Conservation (phyloP, 352 stramenopile species). For the Globisporangium polare region DNA sequence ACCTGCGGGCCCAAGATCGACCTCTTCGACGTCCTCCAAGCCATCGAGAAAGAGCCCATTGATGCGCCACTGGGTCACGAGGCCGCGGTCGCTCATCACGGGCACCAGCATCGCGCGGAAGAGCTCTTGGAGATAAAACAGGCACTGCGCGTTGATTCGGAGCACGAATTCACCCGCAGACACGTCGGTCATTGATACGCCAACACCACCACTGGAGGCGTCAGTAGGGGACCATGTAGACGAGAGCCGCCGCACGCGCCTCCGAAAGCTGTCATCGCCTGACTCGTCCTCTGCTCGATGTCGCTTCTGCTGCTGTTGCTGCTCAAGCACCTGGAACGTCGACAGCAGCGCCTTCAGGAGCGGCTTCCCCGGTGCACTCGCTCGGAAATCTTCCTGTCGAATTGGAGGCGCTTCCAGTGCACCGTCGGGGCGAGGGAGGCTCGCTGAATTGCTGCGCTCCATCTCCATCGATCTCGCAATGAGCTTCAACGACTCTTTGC, state of each 20-base stretch:
- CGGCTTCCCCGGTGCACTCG: constrained; percentile 13
- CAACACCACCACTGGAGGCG: neutral
- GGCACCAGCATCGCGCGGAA: constrained; percentile 20
- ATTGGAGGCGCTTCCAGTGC: neutral
- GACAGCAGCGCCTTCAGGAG: constrained; percentile 14
- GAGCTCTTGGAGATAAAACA: constrained; percentile 20
- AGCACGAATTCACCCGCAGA: constrained; percentile 8
- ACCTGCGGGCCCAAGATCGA: constrained; percentile 11
- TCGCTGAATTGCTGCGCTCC: neutral
- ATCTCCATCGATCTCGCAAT: neutral
- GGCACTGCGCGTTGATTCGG: constrained; percentile 15
- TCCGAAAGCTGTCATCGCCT: neutral
- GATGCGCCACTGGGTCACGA: constrained; percentile 21
- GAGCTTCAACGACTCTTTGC: neutral
- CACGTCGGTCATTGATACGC: neutral
- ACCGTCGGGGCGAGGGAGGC: neutral
- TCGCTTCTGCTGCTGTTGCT: neutral
- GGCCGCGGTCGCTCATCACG: constrained; percentile 6
- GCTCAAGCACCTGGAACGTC: constrained; percentile 7
- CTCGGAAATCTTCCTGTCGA: neutral
- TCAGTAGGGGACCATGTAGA: neutral
- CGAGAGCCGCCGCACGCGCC: neutral
- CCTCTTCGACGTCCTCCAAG: constrained; percentile 6
- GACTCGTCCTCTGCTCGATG: neutral
- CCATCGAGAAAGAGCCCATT: constrained; percentile 8